These are phyloP conservation scores for Heliamphora exappendiculata DNA, from an alignment of 148 eudicot genomes.

Conservation along the genomic window DNA sequence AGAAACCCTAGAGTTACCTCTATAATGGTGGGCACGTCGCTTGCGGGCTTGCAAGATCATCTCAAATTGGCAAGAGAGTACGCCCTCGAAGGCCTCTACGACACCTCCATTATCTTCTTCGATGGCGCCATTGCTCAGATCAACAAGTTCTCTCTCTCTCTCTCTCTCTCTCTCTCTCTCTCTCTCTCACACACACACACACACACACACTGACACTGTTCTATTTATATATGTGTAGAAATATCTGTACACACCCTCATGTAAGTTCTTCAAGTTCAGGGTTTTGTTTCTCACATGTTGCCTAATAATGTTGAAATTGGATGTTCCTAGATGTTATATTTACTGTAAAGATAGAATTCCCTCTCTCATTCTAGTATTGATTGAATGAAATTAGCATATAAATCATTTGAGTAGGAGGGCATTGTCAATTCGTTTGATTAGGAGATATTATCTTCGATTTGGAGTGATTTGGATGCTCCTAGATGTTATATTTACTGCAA, in stretches of 20 bases:
- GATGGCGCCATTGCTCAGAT: slow-evolving; percentile 99
- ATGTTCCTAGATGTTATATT: neutral
- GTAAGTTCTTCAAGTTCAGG: neutral
- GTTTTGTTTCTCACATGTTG: neutral
- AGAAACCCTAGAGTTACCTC: neutral
- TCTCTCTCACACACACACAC: neutral
- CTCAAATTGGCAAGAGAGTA: slow-evolving; percentile 91
- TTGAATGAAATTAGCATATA: neutral
- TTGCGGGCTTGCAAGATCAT: slow-evolving; percentile 86
- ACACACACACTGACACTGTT: neutral
- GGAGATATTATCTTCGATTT: neutral
- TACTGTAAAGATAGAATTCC: neutral
- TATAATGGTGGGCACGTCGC: slow-evolving; percentile 57
- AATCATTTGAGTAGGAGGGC: neutral
- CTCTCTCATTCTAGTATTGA: neutral
- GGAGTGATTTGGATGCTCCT: neutral
- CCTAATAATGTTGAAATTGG: neutral
- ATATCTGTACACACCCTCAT: neutral
- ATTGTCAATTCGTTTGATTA: neutral
- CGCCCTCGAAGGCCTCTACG: slow-evolving; percentile 88
- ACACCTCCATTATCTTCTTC: slow-evolving; percentile 95
- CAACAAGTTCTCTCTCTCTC: slow-evolving; percentile 54
- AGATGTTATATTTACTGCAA: neutral
- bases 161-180: slow-evolving; percentile 7
- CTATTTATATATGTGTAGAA: neutral